Conservation (phyloP, 2,329 filamentous ascomycete genomes). For the Apiospora arundinis region DNA sequence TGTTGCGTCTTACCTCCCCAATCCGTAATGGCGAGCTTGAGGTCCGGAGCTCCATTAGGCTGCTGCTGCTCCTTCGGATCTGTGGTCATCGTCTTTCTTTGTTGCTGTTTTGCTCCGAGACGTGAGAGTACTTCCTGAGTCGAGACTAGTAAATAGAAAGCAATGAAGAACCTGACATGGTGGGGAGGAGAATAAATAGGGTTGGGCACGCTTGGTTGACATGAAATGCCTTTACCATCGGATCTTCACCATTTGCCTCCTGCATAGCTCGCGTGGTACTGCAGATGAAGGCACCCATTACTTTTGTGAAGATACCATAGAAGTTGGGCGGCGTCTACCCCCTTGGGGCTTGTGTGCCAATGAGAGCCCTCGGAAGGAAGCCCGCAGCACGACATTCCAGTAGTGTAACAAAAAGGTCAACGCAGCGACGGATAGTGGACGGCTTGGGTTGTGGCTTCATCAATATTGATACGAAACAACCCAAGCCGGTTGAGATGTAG, state of each 20-base stretch:
- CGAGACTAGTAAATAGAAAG: neutral
- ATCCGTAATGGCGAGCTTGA: neutral
- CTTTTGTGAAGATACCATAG: neutral
- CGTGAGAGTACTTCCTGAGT: neutral
- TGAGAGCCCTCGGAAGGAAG: neutral
- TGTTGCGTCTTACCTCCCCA: neutral
- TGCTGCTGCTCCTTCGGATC: neutral
- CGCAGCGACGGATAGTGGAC: neutral
- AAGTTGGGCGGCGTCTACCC: neutral
- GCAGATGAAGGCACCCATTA: neutral
- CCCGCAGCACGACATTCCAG: neutral
- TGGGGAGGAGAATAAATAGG: neutral
- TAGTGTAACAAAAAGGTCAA: neutral
- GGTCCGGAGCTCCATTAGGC: neutral
- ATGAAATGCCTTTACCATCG: neutral
- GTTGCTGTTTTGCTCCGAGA: neutral
- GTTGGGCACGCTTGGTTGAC: neutral
- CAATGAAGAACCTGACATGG: neutral
- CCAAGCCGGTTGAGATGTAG: neutral
- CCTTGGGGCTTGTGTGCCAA: neutral
- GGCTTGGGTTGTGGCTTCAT: neutral
- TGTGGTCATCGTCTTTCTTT: neutral
- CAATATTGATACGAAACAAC: neutral
- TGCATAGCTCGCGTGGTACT: constrained; percentile 3
- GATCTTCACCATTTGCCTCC: neutral